Conservation (phyloP, 305 asterid genomes). For the Fraxinus baroniana region DNA sequence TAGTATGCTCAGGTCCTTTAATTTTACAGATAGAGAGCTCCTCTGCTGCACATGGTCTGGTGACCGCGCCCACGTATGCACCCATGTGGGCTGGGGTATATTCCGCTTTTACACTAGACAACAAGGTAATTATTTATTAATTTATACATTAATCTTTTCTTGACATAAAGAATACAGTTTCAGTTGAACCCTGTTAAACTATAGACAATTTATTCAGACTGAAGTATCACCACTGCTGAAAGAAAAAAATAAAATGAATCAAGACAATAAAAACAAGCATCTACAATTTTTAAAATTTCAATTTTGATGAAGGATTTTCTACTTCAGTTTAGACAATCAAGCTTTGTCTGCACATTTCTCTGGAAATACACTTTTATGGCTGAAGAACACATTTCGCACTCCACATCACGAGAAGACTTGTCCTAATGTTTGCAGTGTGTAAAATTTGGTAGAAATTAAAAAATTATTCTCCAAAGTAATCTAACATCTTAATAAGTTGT, state of each 20-base stretch:
- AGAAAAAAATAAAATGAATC: neutral
- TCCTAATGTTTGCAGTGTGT: neutral
- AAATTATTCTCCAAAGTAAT: neutral
- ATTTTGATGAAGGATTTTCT: neutral
- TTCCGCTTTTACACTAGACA: slow-evolving; percentile 54
- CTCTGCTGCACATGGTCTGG: slow-evolving; percentile 39
- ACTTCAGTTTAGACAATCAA: neutral
- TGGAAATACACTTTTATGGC: neutral
- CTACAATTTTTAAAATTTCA: neutral
- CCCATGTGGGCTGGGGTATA: slow-evolving; percentile 46
- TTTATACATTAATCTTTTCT: neutral
- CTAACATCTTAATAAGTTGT: neutral
- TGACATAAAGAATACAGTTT: neutral
- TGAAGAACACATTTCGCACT: neutral
- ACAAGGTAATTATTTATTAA: slow-evolving; percentile 41
- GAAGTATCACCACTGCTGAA: neutral
- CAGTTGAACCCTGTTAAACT: neutral
- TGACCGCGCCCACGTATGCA: slow-evolving; percentile 44
- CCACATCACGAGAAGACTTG: neutral
- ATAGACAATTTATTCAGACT: neutral
- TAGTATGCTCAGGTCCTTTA: neutral
- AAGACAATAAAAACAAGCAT: neutral
- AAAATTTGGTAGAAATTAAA: neutral
- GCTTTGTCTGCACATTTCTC: neutral
- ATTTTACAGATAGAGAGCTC: slow-evolving; percentile 45